A percentile compares a stretch with the other conserved stretches of the same genome.
phyloP scores from a whole-genome alignment of 2,329 filamentous ascomycete species.

The Aspergillus phoenicis region DNA sequence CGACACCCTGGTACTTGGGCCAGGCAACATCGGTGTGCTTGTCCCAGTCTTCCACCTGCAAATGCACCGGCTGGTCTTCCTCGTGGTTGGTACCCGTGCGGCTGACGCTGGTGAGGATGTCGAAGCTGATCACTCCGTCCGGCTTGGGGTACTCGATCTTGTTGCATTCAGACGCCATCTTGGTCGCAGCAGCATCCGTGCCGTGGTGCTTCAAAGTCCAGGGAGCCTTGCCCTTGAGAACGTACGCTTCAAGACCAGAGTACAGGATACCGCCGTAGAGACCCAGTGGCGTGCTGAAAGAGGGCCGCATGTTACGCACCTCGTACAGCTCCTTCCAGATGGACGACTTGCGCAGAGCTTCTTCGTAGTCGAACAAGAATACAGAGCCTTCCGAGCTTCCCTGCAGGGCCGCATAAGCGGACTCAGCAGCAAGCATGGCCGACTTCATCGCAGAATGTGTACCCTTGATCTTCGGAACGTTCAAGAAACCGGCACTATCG shows the following conservation, averaged over 20 bases:
- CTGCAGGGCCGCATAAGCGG: slow-evolving; percentile 76
- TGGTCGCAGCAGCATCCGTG: slow-evolving; percentile 77
- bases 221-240: slow-evolving; percentile 81
- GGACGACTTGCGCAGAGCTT: slow-evolving; percentile 76
- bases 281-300: slow-evolving; percentile 85
- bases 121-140: slow-evolving; percentile 91
- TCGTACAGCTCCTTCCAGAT: slow-evolving; percentile 95
- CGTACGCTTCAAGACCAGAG: slow-evolving; percentile 86
- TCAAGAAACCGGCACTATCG: slow-evolving; percentile 94
- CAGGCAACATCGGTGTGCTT: slow-evolving; percentile 80
- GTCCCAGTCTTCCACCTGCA: slow-evolving; percentile 95
- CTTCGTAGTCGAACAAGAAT: slow-evolving; percentile 94
- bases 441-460: slow-evolving; percentile 98
- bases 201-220: slow-evolving; percentile 90
- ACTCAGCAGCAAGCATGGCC: slow-evolving; percentile 93
- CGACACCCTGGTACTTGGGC: slow-evolving; percentile 85
- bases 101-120: slow-evolving; percentile 92
- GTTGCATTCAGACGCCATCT: slow-evolving; percentile 72
- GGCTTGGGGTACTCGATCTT: slow-evolving; percentile 98
- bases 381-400: slow-evolving; percentile 65
- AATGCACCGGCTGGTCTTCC: slow-evolving; percentile 94
- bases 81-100: slow-evolving; percentile 97
- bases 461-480: slow-evolving; percentile 97
- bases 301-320: slow-evolving; percentile 96
- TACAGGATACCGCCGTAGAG: slow-evolving; percentile 89